These are phyloP conservation scores for Coemansia sp. DNA, from an alignment of 192 early-diverging fungal genomes.

Conservation along the genomic window DNA sequence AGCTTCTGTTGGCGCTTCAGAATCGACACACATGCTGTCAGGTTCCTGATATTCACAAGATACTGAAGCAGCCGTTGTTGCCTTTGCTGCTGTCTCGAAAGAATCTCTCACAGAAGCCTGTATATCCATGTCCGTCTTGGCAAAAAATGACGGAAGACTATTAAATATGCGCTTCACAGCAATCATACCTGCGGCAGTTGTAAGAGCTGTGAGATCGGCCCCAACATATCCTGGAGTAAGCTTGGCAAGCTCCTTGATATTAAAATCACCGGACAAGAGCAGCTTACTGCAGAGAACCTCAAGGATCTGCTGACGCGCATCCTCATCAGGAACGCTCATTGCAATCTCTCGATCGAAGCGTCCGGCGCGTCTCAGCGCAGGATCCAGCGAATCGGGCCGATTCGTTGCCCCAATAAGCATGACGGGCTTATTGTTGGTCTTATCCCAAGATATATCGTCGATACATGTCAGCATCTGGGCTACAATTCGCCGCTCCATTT, in stretches of 20 bases:
- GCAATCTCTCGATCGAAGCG: conserved; percentile 87
- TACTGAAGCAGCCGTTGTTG: not conserved
- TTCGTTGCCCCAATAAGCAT: conserved; percentile 93
- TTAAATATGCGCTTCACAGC: conserved; percentile 78
- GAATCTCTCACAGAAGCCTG: conserved; percentile 4
- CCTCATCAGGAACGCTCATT: conserved; percentile 89
- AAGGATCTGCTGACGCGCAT: conserved; percentile 68
- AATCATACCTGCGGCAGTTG: conserved; percentile 85
- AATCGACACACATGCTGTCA: conserved; percentile 8
- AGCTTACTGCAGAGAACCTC: conserved; percentile 59
- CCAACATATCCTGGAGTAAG: conserved; percentile 97
- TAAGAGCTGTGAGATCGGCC: conserved; percentile 92
- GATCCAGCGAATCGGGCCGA: conserved; percentile 82
- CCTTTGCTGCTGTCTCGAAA: conserved; percentile 5
- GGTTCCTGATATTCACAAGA: not conserved
- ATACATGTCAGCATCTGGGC: conserved; percentile 95
- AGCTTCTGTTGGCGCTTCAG: not conserved
- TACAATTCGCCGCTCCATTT: conserved; percentile 96
- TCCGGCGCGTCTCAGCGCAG: conserved; percentile 79
- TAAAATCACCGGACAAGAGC: conserved; percentile 78
- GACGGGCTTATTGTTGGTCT: conserved; percentile 82
- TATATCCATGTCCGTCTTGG: not conserved
- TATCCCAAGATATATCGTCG: conserved; percentile 91
- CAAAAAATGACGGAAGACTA: conserved; percentile 17
- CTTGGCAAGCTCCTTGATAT: conserved; percentile 76